phyloP scores from a whole-genome alignment of 1,139 yeast genomes.

The Yamadazyma siamensis region DNA sequence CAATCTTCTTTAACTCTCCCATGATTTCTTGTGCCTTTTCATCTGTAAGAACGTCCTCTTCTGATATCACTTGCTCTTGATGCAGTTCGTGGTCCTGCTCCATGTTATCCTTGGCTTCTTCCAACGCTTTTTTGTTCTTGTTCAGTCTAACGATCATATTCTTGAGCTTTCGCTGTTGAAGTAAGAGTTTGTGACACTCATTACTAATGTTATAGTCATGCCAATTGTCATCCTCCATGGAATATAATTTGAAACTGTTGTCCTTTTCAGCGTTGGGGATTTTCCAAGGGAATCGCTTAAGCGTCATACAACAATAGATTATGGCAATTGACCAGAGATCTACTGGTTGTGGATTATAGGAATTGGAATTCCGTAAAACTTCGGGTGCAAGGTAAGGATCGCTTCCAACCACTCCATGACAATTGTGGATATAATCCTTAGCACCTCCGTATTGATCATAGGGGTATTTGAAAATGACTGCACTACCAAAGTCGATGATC shows the following conservation, averaged over 20 bases:
- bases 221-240: slow-evolving; percentile 53
- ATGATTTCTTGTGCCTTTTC: slow-evolving; percentile 32
- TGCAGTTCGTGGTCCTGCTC: slow-evolving; percentile 11
- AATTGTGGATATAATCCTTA: slow-evolving; percentile 64
- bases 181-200: slow-evolving; percentile 46
- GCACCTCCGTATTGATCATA: slow-evolving; percentile 54
- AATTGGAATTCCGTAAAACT: slow-evolving; percentile 62
- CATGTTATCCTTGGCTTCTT: slow-evolving; percentile 8
- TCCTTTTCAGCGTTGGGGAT: slow-evolving; percentile 81
- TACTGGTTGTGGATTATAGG: slow-evolving; percentile 89
- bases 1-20: slow-evolving; percentile 34
- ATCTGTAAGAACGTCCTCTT: slow-evolving; percentile 30
- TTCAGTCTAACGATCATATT: slow-evolving; percentile 43
- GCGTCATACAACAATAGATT: slow-evolving; percentile 92
- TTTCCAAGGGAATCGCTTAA: slow-evolving; percentile 96
- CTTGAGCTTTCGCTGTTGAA: slow-evolving; percentile 44
- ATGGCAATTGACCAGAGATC: slow-evolving; percentile 97
- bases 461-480: slow-evolving; percentile 91
- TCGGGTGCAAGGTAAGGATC: slow-evolving; percentile 99
- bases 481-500: slow-evolving; percentile 94
- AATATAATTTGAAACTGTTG: slow-evolving; percentile 67
- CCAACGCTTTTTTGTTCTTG: slow-evolving; percentile 31
- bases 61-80: slow-evolving; percentile 2
- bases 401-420: slow-evolving; percentile 95
- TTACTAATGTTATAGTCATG: slow-evolving; percentile 51